Conservation (phyloP, 1,139 yeast genomes). For the Blastobotrys petasosporus region DNA sequence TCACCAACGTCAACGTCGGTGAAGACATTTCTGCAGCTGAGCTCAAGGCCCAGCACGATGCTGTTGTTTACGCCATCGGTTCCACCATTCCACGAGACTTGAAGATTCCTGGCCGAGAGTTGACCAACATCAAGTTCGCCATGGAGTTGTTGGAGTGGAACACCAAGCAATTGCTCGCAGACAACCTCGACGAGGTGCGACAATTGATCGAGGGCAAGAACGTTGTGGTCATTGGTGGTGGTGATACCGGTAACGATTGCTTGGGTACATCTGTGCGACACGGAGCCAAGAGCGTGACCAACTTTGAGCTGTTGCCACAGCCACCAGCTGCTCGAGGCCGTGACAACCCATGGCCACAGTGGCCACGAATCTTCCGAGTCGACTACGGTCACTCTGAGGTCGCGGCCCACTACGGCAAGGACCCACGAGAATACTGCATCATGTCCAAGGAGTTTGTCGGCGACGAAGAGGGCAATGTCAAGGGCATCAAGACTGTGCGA, state of each 20-base stretch:
- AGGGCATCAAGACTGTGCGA: conserved; percentile 86
- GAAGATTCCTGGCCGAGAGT: conserved; percentile 87
- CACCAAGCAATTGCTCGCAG: conserved; percentile 83
- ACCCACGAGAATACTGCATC: conserved; percentile 95
- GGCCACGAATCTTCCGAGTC: conserved; percentile 97
- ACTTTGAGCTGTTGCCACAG: conserved; percentile 89
- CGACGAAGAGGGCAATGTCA: conserved; percentile 90
- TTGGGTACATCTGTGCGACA: conserved; percentile 96
- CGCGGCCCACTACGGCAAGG: conserved; percentile 88
- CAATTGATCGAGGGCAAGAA: conserved; percentile 72
- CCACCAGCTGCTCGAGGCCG: conserved; percentile 83
- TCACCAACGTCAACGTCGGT: conserved; percentile 74
- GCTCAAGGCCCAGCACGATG: conserved; percentile 60
- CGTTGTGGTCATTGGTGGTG: conserved; percentile 97
- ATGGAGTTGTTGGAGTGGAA: conserved; percentile 87
- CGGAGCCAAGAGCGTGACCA: conserved; percentile 92
- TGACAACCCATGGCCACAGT: conserved; percentile 99
- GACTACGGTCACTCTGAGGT: conserved; percentile 98
- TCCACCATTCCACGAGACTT: conserved; percentile 95
- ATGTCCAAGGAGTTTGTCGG: conserved; percentile 93
- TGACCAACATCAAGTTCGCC: conserved; percentile 86
- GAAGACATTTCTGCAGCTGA: conserved; percentile 67
- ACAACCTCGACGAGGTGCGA: conserved; percentile 71
- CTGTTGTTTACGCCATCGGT: conserved; percentile 91
- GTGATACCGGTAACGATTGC: conserved; percentile 99